Evolutionary conservation across 2,329 filamentous ascomycete species (phyloP), one percentile per base, ranked within the genome.

Genomic region (Penicillium sp.): DNA sequence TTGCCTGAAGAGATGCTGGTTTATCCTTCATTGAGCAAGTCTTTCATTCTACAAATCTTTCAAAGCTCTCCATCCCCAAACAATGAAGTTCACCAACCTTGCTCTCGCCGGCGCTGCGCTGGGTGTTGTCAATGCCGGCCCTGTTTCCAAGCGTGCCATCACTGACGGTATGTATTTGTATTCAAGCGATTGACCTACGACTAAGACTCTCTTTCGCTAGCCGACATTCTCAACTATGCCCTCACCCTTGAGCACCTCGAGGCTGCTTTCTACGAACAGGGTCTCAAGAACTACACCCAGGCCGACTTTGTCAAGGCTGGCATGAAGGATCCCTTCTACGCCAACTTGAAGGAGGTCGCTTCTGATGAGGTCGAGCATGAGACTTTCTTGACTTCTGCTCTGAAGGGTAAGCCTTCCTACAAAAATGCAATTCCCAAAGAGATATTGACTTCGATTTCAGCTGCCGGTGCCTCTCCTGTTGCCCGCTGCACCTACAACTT

Each of bases 221-320:
- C 55, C 34, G 61, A 62, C 11, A 53, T 65, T 32, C 56, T 65
- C 6, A 61, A 65, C 47, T 65, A 65, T 44, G 61, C 63, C n/a
- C 48, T 64, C 34, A 64, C 63, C 13, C 77, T 83, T 5, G 82
- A 84, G 70, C 77, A 81, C 50, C 78, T 84, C 29, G 86, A 89
- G 72, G 75, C 82, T 56, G 77, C 76, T 51, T 88, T 88, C 73
- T 89, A 89, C 72, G 72, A 75, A 36, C 67, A 86, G 45, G 85
- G 81, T 36, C 75, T 88, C 4, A 68, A 74, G 54, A 85, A 83
- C 62, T 88, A 82, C 75, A 79, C 77, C 29, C 68, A 78, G 55
- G 58, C 66, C 1, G 76, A 84, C 60, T 87, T 87, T 65, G 62
- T 72, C 27, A 72, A 68, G 31, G 82, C 81, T 43, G 83, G 82